Evolutionary conservation across 768 basidiomycete genomes (phyloP).

Genomic region (Calocybe gangraenosa): DNA sequence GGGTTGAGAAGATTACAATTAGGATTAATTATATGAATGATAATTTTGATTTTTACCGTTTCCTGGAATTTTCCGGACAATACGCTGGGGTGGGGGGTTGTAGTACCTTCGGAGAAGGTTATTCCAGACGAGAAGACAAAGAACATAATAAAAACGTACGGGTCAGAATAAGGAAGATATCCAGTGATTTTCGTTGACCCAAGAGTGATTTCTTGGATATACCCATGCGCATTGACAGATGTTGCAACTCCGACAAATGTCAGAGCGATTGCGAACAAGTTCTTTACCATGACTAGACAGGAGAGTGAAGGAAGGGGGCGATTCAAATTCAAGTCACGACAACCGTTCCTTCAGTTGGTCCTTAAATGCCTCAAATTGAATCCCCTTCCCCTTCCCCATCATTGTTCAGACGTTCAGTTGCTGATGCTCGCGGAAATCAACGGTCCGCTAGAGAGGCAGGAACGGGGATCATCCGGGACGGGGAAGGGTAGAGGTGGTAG

Average conservation of each 20-base stretch:
- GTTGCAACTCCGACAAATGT: constrained; percentile 11
- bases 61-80: constrained; percentile 34
- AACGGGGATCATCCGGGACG: not conserved
- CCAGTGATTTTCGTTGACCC: constrained; percentile 30
- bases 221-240: constrained; percentile 28
- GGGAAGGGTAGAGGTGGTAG: not conserved
- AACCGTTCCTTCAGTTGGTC: not conserved
- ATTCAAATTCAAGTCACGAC: too few relatives aligned
- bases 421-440: not conserved
- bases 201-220: constrained; percentile 32
- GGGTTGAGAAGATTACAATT: too few relatives aligned
- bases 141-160: constrained; percentile 16
- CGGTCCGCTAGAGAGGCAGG: not conserved
- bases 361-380: too few relatives aligned
- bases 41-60: constrained; percentile 18
- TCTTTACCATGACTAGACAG: constrained; percentile 2
- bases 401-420: too few relatives aligned
- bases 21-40: not conserved
- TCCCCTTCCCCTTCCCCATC: too few relatives aligned
- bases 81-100: constrained; percentile 29
- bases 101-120: constrained; percentile 20
- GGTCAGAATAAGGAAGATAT: constrained; percentile 33
- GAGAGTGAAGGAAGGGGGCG: not conserved
- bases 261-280: constrained; percentile 7
- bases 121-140: not conserved